A percentile compares a stretch with the other conserved stretches of the same genome.
Evolutionary conservation across 1,284 basidiomycete genomes (phyloP).

Genomic region (Papiliotrema terrestris): DNA sequence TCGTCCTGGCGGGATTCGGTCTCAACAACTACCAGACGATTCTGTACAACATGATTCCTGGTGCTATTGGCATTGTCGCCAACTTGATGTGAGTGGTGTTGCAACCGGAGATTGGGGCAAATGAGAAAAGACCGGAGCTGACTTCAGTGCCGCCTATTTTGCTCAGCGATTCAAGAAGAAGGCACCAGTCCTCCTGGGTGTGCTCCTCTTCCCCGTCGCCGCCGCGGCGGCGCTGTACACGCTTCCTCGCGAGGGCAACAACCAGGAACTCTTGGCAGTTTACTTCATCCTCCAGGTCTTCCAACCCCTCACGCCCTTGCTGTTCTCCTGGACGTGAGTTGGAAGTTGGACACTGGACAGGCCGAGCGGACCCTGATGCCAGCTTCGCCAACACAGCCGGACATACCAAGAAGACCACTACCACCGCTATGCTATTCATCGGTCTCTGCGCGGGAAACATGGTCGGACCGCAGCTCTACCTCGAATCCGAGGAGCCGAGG

Average conservation of each 20-base stretch:
- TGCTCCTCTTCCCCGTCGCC: constrained; percentile 31
- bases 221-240: constrained; percentile 32
- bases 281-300: constrained; percentile 35
- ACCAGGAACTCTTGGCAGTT: constrained; percentile 20
- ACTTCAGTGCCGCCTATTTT: constrained; percentile 38
- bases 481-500: constrained; percentile 14
- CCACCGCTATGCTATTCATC: constrained; percentile 30
- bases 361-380: too few species aligned
- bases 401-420: constrained; percentile 25
- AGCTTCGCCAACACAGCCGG: not conserved
- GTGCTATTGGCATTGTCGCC: constrained; percentile 51
- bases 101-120: not conserved
- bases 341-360: too few species aligned
- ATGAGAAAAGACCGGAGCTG: not conserved
- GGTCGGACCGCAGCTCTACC: constrained; percentile 34
- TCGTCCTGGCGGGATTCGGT: constrained; percentile 34
- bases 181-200: constrained; percentile 53
- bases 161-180: constrained; percentile 52
- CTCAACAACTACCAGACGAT: constrained; percentile 45
- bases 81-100: constrained; percentile 21
- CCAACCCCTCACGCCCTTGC: constrained; percentile 25
- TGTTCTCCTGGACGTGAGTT: constrained; percentile 30
- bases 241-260: constrained; percentile 19
- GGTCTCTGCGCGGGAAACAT: constrained; percentile 37
- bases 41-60: constrained; percentile 49